Conservation (phyloP, 345 rosid genomes). For the Mallotus nudiflorus region DNA sequence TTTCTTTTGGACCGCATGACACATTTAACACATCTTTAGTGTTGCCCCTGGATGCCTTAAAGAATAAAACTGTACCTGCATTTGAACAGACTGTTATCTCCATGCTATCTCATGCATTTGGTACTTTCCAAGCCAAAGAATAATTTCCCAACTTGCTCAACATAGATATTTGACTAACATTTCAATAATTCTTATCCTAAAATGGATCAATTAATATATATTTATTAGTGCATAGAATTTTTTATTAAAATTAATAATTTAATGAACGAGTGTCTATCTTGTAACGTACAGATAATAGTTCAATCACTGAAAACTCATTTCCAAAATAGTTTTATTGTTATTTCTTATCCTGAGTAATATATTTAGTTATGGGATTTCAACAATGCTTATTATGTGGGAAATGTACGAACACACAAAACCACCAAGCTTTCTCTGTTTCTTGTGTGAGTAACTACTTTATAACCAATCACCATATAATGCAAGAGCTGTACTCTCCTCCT, state of each 20-base stretch:
- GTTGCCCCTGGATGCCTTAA: constrained; percentile 1
- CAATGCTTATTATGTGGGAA: neutral
- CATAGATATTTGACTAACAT: neutral
- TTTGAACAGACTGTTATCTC: neutral
- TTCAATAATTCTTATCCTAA: no score
- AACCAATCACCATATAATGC: neutral
- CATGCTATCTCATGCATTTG: constrained; percentile 16
- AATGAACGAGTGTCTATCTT: no score
- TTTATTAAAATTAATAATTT: no score
- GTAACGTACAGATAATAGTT: no score
- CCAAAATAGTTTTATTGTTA: no score
- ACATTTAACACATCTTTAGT: constrained; percentile 13
- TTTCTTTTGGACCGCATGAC: constrained; percentile 15
- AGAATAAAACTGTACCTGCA: neutral
- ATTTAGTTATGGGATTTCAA: no score
- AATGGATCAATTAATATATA: no score
- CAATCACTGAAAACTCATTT: no score
- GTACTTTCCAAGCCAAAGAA: neutral
- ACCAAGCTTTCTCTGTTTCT: constrained; percentile 8
- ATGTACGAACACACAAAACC: neutral
- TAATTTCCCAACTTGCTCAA: no score
- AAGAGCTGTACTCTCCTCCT: neutral
- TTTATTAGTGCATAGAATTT: no score
- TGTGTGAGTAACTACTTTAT: constrained; percentile 13
- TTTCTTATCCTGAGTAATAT: no score